A percentile compares a stretch with the other conserved stretches of the same genome.
These are phyloP conservation scores for Leucogyrophana mollusca DNA, from an alignment of 768 basidiomycete genomes.

Conservation along the genomic window DNA sequence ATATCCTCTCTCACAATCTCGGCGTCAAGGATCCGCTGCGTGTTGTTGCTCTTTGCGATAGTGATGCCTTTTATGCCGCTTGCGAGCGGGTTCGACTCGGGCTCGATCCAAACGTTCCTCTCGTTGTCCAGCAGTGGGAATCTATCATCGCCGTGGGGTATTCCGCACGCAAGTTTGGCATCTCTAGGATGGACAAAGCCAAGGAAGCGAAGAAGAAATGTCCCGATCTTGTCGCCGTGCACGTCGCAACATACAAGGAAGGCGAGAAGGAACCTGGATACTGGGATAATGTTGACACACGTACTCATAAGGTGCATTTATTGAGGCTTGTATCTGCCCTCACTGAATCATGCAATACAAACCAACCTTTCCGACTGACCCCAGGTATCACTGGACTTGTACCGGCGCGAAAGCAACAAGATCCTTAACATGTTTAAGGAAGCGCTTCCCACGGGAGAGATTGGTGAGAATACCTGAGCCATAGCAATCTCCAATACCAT, in stretches of 20 bases:
- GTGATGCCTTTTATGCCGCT: constrained; percentile 80
- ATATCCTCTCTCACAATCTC: constrained; percentile 64
- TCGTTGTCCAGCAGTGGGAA: constrained; percentile 89
- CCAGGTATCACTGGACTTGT: constrained; percentile 92
- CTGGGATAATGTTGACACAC: constrained; percentile 85
- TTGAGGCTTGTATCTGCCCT: background rate
- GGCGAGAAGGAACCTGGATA: constrained; percentile 87
- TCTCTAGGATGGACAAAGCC: constrained; percentile 85
- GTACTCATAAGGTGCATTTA: constrained; percentile 83
- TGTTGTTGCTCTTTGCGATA: constrained; percentile 87
- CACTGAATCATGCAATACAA: constrained; percentile 1
- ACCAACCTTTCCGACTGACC: background rate
- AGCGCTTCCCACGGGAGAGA: constrained; percentile 71
- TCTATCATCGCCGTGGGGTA: constrained; percentile 94
- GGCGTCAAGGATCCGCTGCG: constrained; percentile 77
- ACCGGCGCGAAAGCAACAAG: constrained; percentile 87
- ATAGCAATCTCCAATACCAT: background rate
- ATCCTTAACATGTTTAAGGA: constrained; percentile 84
- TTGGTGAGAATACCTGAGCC: constrained; percentile 50
- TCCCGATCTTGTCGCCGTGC: constrained; percentile 80
- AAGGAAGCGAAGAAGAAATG: constrained; percentile 85
- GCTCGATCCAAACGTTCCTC: constrained; percentile 57
- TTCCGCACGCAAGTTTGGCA: constrained; percentile 88
- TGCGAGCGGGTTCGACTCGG: constrained; percentile 85
- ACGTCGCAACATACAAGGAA: constrained; percentile 93